Evolutionary conservation across 495 filamentous ascomycete species (phyloP).

Genomic region (Penicillium soppii): DNA sequence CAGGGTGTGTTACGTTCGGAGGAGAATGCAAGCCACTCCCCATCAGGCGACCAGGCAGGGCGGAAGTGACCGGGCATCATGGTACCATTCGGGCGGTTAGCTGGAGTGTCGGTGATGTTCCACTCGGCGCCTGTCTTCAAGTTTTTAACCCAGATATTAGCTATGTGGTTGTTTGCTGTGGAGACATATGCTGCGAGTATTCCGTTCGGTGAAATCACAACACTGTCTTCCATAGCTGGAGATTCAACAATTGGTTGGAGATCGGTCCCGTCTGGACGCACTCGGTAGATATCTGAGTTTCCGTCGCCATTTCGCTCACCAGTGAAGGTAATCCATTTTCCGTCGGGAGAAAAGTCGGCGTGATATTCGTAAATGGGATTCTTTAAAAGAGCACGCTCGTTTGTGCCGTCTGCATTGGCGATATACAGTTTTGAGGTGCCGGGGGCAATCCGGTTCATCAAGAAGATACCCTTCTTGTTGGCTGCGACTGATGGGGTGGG

Average conservation of each 20-base stretch:
- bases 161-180: slow-evolving; percentile 19
- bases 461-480: slow-evolving; percentile 23
- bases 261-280: slow-evolving; percentile 24
- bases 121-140: slow-evolving; percentile 20
- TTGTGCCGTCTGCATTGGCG: slow-evolving; percentile 30
- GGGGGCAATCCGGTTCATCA: slow-evolving; percentile 38
- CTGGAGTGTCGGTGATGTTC: slow-evolving; percentile 24
- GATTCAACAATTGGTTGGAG: slow-evolving; percentile 21
- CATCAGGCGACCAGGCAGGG: slow-evolving; percentile 29
- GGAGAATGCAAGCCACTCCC: slow-evolving; percentile 23
- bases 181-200: slow-evolving; percentile 27
- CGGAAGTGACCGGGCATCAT: slow-evolving; percentile 30
- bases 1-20: slow-evolving; percentile 25
- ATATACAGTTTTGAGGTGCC: slow-evolving; percentile 31
- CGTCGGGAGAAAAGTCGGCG: slow-evolving; percentile 31
- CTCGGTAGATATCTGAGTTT: slow-evolving; percentile 31
- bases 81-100: background rate
- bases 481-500: background rate
- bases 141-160: slow-evolving; percentile 31
- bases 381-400: slow-evolving; percentile 29
- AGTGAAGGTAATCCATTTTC: slow-evolving; percentile 31
- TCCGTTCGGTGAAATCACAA: slow-evolving; percentile 28
- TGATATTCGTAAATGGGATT: slow-evolving; percentile 37
- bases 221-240: slow-evolving; percentile 23
- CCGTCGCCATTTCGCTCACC: slow-evolving; percentile 29